Conservation (phyloP, 106 monocot species). For the Dioscorea alata region DNA sequence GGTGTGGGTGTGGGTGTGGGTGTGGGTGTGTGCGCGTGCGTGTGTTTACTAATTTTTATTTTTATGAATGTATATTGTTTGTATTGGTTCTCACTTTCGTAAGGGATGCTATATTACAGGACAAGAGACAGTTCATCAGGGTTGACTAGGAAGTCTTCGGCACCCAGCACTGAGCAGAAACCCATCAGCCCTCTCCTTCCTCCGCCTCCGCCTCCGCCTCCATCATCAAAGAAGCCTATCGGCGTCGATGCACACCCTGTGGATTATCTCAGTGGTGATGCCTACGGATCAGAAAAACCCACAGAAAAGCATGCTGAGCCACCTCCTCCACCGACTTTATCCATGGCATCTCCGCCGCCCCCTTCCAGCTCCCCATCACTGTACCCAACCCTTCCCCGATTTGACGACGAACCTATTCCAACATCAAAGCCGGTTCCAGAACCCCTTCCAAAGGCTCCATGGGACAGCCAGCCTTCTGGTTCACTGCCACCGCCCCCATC, state of each 20-base stretch:
- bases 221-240: slow-evolving; percentile 30
- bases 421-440: slow-evolving; percentile 7
- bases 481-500: slow-evolving; percentile 69
- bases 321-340: slow-evolving; percentile 10
- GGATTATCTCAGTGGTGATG: slow-evolving; percentile 65
- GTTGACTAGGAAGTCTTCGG: slow-evolving; percentile 22
- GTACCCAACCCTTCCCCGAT: slow-evolving; percentile 14
- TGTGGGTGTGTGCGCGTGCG: too few relatives aligned
- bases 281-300: slow-evolving; percentile 30
- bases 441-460: slow-evolving; percentile 31
- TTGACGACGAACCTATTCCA: slow-evolving; percentile 35
- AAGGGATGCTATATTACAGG: slow-evolving; percentile 19
- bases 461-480: slow-evolving; percentile 29
- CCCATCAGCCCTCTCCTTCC: slow-evolving; percentile 39
- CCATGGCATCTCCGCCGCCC: not conserved
- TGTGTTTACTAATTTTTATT: too few relatives aligned
- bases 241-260: slow-evolving; percentile 14
- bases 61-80: too few relatives aligned
- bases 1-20: too few relatives aligned
- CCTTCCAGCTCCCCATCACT: slow-evolving; percentile 3
- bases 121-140: slow-evolving; percentile 30
- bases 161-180: slow-evolving; percentile 15
- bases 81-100: not conserved
- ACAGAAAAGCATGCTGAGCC: slow-evolving; percentile 14
- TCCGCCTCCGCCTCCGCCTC: slow-evolving; percentile 66